Percentiles rank a stretch among this genome's conserved stretches.
Conservation (phyloP, 768 basidiomycete species). For the Leucogyrophana mollusca region DNA sequence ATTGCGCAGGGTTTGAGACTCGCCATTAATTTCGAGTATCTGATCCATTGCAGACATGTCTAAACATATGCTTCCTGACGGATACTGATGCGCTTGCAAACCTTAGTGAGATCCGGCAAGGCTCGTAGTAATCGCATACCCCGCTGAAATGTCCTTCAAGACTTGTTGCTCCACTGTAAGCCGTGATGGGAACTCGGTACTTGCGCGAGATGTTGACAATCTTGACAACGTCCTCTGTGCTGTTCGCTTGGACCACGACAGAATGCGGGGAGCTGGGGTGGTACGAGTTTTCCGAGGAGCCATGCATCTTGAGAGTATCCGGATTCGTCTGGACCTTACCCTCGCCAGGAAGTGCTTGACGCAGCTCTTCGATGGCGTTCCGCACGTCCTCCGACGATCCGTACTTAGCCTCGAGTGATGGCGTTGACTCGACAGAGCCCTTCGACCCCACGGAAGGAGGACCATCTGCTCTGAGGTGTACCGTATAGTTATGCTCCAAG, state of each 20-base stretch:
- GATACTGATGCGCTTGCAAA: constrained; percentile 23
- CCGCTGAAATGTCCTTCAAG: constrained; percentile 86
- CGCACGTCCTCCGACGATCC: constrained; percentile 46
- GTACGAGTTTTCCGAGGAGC: constrained; percentile 70
- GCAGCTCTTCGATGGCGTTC: constrained; percentile 54
- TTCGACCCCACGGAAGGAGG: too few species aligned
- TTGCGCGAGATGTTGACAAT: constrained; percentile 75
- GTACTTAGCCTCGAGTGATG: constrained; percentile 31
- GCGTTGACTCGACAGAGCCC: too few species aligned
- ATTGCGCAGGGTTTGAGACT: constrained; percentile 8
- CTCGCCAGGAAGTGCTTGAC: constrained; percentile 41
- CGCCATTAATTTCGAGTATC: constrained; percentile 56
- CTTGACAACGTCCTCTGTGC: constrained; percentile 80
- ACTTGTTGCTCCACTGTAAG: constrained; percentile 84
- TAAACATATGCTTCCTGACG: constrained; percentile 63
- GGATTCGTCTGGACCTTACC: constrained; percentile 50
- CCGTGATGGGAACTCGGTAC: constrained; percentile 72
- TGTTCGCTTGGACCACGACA: constrained; percentile 54
- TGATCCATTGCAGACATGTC: constrained; percentile 68
- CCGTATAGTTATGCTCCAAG: background rate
- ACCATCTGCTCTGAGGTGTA: constrained; percentile 4
- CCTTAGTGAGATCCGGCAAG: background rate
- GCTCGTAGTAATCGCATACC: constrained; percentile 35
- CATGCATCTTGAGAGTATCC: constrained; percentile 51
- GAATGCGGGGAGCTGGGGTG: constrained; percentile 59